Evolutionary conservation across 495 filamentous ascomycete genomes (phyloP).

Genomic region (Aspergillus coremiiformis): DNA sequence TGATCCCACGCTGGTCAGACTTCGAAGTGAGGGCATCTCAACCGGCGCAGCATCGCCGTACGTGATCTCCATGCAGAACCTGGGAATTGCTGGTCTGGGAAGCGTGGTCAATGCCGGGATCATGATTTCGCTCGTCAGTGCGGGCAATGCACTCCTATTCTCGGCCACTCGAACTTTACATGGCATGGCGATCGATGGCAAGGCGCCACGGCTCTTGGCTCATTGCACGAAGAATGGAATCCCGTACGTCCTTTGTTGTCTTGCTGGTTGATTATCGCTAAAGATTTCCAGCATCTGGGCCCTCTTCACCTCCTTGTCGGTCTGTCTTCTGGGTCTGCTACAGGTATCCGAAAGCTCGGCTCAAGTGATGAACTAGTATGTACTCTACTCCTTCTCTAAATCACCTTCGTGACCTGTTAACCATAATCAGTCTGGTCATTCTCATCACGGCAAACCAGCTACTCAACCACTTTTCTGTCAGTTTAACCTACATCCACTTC

Average conservation of each 20-base stretch:
- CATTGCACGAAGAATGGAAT: no score
- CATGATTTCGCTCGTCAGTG: conserved; percentile 42
- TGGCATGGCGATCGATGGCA: conserved; percentile 37
- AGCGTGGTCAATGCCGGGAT: conserved; percentile 42
- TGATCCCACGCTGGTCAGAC: conserved; percentile 37
- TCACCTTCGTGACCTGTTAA: no score
- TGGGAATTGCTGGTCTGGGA: conserved; percentile 37
- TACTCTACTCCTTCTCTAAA: no score
- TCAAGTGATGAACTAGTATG: conserved; percentile 24
- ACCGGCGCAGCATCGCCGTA: conserved; percentile 62
- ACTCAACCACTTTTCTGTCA: conserved; percentile 39
- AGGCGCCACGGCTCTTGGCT: conserved; percentile 41
- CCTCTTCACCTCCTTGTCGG: conserved; percentile 32
- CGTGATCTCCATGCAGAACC: conserved; percentile 53
- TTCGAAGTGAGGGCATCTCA: conserved; percentile 27
- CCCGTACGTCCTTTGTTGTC: no score
- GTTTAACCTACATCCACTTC: conserved; percentile 44
- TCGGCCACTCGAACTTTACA: conserved; percentile 37
- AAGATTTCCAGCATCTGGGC: no score
- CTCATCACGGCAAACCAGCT: conserved; percentile 23
- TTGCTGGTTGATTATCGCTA: no score
- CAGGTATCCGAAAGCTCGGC: conserved; percentile 20
- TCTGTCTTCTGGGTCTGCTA: conserved; percentile 33
- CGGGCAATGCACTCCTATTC: conserved; percentile 44
- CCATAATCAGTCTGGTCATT: no score